Conservation (phyloP, 139 green algal species). For the Mychonastes homosphaera region DNA sequence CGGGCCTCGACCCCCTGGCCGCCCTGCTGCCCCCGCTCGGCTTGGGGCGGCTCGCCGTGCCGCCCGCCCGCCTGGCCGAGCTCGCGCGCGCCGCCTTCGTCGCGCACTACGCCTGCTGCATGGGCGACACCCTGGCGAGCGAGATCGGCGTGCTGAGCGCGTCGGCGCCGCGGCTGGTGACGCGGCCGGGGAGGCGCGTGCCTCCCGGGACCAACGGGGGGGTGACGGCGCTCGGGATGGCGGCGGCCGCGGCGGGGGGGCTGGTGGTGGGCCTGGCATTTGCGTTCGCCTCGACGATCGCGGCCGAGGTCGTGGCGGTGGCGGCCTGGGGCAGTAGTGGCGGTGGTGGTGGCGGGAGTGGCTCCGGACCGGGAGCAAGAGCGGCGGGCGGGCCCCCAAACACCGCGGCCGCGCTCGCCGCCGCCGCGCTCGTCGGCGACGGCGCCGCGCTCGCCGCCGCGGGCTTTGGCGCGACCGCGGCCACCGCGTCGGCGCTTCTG, state of each 20-base stretch:
- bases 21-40: not conserved
- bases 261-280: constrained; percentile 42
- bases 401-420: not conserved
- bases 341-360: too few species aligned
- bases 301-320: not conserved
- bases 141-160: constrained; percentile 66
- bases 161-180: constrained; percentile 57
- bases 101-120: constrained; percentile 69
- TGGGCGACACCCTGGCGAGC: constrained; percentile 72
- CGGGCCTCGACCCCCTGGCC: not conserved
- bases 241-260: constrained; percentile 43
- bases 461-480: too few species aligned
- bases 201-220: constrained; percentile 61
- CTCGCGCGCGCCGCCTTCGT: not conserved
- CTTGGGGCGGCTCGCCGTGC: constrained; percentile 10
- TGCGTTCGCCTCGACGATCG: too few species aligned
- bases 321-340: not conserved
- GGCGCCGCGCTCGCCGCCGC: too few species aligned
- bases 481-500: constrained; percentile 19
- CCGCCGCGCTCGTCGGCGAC: too few species aligned
- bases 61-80: not conserved
- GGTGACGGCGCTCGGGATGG: constrained; percentile 48
- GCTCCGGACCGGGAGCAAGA: not conserved
- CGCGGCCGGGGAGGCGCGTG: constrained; percentile 21
- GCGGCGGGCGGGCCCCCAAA: not conserved